Base-by-base conservation (phyloP, 495 filamentous ascomycete species). In the Hyaloscypha hepaticicola region DNA sequence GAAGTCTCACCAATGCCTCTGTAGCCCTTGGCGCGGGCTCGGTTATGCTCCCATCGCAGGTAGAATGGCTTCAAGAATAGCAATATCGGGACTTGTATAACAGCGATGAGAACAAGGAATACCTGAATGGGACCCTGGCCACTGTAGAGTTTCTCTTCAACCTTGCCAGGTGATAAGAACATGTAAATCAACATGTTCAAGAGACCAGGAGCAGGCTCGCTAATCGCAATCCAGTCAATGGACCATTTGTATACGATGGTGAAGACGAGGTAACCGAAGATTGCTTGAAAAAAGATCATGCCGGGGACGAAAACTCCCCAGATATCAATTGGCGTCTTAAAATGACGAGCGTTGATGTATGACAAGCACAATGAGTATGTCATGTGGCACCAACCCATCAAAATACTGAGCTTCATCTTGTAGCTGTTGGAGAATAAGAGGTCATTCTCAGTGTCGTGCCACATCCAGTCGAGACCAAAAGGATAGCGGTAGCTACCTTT, bases 111-210 rank as follows among this genome's bases (percentile, higher is more conserved):
- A n/a, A 98, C 76, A 24, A 99, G 79, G 34, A 88, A 71, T 22
- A 90, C 77, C 75, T 99, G 95, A 3, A 99, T 82, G 0, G 65
- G 66, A 7, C 75, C 79, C 75, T 99, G 95, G 58, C 91, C 91
- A 22, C 75, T 74, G 72, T 95, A 99, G 6, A 99, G 82, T 58
- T 78, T 82, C 19, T 77, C 73, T 50, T 89, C 85, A 53, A 98
- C 78, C 0, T 74, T 89, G 26, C 91, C 91, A 5, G 95, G 95
- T 59, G 86, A 85, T 58, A 99, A 79, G 80, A 99, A 98, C 95
- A 99, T 99, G 84, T 96, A 96, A 73, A 99, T 99, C 68, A 99
- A 82, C 93, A 97, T 97, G 83, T 99, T 99, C 63, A 99, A 78
- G 27, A 99, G 80, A 69, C 92, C 90, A 0, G 95, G 95, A 3